phyloP scores from a whole-genome alignment of 2,329 filamentous ascomycete genomes.

The Xylariaceae sp. region DNA sequence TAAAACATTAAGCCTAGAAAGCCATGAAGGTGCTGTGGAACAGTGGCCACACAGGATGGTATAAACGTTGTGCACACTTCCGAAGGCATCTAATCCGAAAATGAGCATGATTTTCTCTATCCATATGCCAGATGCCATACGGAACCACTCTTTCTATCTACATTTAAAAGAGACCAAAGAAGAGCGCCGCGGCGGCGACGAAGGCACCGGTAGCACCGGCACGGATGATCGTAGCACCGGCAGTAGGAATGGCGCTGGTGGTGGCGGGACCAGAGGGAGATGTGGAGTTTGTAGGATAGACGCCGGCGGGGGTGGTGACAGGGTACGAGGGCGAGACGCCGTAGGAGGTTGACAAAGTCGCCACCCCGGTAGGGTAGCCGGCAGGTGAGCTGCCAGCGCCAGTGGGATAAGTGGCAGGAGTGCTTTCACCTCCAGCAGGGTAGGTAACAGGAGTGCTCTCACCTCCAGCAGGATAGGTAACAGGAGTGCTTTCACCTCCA shows the following conservation, averaged over 20 bases:
- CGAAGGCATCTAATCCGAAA: constrained; percentile 15
- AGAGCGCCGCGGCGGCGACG: constrained; percentile 31
- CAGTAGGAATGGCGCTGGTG: constrained; percentile 32
- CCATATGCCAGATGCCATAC: constrained; percentile 21
- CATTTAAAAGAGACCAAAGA: constrained; percentile 32
- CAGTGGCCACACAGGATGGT: constrained; percentile 15
- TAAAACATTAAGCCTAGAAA: constrained; percentile 23
- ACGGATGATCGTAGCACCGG: constrained; percentile 24
- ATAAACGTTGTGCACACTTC: constrained; percentile 3
- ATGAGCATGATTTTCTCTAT: constrained; percentile 16
- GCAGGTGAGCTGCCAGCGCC: background rate
- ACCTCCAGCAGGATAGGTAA: background rate
- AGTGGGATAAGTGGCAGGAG: background rate
- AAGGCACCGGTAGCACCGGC: constrained; percentile 32
- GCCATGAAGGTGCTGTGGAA: background rate
- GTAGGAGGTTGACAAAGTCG: constrained; percentile 20
- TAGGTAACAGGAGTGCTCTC: constrained; percentile 1
- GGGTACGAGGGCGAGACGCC: constrained; percentile 6
- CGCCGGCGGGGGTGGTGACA: constrained; percentile 8
- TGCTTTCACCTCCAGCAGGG: background rate
- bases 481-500: background rate
- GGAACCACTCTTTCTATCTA: constrained; percentile 16
- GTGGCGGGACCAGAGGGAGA: constrained; percentile 10
- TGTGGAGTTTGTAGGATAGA: constrained; percentile 10
- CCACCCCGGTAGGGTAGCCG: constrained; percentile 3